Evolutionary conservation across 345 rosid genomes (phyloP).

Genomic region (Eucalyptus viminalis): DNA sequence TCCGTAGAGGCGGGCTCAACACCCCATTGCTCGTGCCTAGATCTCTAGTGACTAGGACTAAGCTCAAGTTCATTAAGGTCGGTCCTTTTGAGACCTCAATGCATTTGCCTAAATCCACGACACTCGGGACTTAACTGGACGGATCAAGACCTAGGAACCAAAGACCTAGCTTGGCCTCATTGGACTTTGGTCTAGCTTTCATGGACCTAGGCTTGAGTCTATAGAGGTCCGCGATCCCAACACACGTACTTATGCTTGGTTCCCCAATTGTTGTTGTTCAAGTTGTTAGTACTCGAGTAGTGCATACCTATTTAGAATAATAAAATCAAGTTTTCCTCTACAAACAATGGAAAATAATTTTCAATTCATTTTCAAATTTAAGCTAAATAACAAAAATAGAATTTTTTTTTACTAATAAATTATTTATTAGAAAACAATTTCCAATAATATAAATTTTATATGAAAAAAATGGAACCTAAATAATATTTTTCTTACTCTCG

Average conservation of each 20-base stretch:
- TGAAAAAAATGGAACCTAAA: accelerated
- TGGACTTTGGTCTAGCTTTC: not conserved
- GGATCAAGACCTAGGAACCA: not conserved
- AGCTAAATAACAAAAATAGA: not conserved
- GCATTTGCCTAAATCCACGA: accelerated
- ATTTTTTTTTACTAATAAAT: not conserved
- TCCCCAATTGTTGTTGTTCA: accelerated
- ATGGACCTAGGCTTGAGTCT: not conserved
- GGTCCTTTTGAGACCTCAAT: accelerated
- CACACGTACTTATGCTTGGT: accelerated
- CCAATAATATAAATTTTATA: not conserved
- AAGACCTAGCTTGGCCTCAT: accelerated
- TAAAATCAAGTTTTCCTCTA: not conserved
- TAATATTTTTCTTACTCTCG: not conserved
- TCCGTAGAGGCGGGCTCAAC: not conserved
- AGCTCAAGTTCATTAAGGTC: not conserved
- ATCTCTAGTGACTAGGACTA: not conserved
- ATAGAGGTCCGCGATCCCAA: accelerated
- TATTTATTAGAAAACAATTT: not conserved
- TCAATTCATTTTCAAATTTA: not conserved
- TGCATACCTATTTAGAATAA: not conserved
- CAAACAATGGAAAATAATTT: not conserved
- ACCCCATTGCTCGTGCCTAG: not conserved
- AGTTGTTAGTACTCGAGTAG: accelerated
- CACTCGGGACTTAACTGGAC: accelerated